Conservation (phyloP, 441 rosid species). For the Theobroma grandiflorum region DNA sequence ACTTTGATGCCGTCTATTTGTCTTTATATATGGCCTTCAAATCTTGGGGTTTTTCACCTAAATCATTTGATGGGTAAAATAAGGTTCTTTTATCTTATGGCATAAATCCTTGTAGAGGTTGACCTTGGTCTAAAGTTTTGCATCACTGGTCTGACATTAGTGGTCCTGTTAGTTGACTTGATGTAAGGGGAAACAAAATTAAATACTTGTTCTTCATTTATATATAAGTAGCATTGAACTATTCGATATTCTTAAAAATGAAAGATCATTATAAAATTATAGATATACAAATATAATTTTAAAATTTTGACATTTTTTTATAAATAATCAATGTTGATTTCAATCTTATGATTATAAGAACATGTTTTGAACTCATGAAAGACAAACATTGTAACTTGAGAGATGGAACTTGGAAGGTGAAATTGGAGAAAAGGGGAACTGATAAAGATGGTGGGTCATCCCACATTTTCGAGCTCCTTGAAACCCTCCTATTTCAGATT, state of each 20-base stretch:
- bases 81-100: background rate
- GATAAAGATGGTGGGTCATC: conserved; percentile 19
- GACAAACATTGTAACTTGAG: background rate
- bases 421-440: background rate
- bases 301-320: too few relatives aligned
- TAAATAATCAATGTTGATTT: too few relatives aligned
- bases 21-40: conserved; percentile 18
- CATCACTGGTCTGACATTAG: background rate
- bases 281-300: too few relatives aligned
- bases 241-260: too few relatives aligned
- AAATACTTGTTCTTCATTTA: background rate
- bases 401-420: background rate
- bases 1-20: conserved; percentile 33
- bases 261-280: too few relatives aligned
- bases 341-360: too few relatives aligned
- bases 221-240: background rate
- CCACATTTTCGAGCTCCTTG: conserved; percentile 28
- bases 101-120: background rate
- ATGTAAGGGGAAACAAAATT: background rate
- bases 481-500: conserved; percentile 17
- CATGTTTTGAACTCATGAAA: background rate
- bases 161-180: background rate
- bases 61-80: background rate
- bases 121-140: background rate
- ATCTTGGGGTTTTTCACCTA: background rate